Conservation (phyloP, 371 early-diverging fungal genomes). For the Furculomyces boomerangus region DNA sequence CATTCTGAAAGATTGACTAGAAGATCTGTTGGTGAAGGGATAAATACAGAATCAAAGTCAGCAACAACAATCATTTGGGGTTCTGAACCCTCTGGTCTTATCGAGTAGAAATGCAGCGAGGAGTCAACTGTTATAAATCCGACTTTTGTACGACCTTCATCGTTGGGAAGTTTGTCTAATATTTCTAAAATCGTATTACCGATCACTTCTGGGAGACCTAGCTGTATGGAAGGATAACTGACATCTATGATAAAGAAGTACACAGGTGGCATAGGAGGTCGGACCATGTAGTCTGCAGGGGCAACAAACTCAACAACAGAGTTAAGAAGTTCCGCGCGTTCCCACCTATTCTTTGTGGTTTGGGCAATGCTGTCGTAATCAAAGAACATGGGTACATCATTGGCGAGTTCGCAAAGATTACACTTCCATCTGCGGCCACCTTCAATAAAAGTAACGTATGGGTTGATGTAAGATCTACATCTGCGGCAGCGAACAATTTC, state of each 20-base stretch:
- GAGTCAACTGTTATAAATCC: slow-evolving; percentile 84
- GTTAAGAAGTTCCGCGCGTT: slow-evolving; percentile 80
- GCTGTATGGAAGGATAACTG: slow-evolving; percentile 60
- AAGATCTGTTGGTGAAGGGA: slow-evolving; percentile 72
- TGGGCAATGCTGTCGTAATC: slow-evolving; percentile 87
- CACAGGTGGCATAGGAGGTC: slow-evolving; percentile 45
- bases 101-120: slow-evolving; percentile 74
- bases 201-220: slow-evolving; percentile 51
- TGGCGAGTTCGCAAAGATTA: slow-evolving; percentile 79
- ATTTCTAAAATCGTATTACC: slow-evolving; percentile 62
- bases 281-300: slow-evolving; percentile 37
- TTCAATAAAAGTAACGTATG: slow-evolving; percentile 63
- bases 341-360: slow-evolving; percentile 73
- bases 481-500: slow-evolving; percentile 76
- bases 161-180: slow-evolving; percentile 47
- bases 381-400: slow-evolving; percentile 55
- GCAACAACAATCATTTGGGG: slow-evolving; percentile 91
- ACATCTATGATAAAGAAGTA: slow-evolving; percentile 89
- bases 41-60: slow-evolving; percentile 80
- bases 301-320: slow-evolving; percentile 87
- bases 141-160: slow-evolving; percentile 32
- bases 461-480: slow-evolving; percentile 90
- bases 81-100: slow-evolving; percentile 36
- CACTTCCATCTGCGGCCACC: slow-evolving; percentile 82
- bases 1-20: slow-evolving; percentile 69